Evolutionary conservation across 2,329 filamentous ascomycete species (phyloP).

Genomic region (Aschersonia sp.): DNA sequence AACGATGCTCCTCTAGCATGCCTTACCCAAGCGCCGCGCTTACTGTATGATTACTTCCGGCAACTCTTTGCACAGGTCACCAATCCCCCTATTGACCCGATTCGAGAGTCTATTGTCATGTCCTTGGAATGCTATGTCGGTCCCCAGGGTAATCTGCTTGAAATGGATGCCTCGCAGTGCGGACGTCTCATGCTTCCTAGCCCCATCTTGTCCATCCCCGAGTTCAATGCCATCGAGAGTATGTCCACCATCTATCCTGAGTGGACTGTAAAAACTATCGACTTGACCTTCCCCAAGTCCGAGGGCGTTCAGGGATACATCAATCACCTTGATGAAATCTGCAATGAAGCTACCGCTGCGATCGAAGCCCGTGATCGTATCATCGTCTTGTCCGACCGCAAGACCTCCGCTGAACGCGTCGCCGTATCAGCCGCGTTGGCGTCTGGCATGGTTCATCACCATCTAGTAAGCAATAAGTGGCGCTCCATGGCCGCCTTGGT

Average conservation of each 20-base stretch:
- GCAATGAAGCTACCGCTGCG: conserved; percentile 67
- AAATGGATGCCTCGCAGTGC: conserved; percentile 86
- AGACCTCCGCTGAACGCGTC: conserved; percentile 68
- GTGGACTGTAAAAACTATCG: conserved; percentile 83
- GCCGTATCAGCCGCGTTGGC: conserved; percentile 76
- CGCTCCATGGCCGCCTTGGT: conserved; percentile 75
- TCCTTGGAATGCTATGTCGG: conserved; percentile 93
- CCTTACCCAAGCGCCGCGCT: conserved; percentile 73
- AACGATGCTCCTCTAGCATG: conserved; percentile 91
- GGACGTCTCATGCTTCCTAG: conserved; percentile 74
- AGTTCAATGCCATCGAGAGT: conserved; percentile 78
- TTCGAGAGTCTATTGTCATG: conserved; percentile 96
- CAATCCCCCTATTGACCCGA: conserved; percentile 93
- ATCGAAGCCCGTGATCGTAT: conserved; percentile 75
- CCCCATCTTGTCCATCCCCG: conserved; percentile 74
- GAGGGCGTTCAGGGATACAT: conserved; percentile 75
- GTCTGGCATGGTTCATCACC: conserved; percentile 88
- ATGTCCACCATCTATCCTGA: conserved; percentile 57
- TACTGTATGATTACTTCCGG: conserved; percentile 93
- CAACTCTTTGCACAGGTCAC: conserved; percentile 97
- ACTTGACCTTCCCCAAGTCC: conserved; percentile 82
- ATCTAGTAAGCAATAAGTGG: conserved; percentile 92
- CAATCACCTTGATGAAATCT: conserved; percentile 77
- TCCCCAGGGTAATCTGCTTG: conserved; percentile 84
- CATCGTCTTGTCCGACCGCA: conserved; percentile 79